These are phyloP conservation scores for Penicillium pulvis DNA, from an alignment of 495 filamentous ascomycete species.

Conservation along the genomic window DNA sequence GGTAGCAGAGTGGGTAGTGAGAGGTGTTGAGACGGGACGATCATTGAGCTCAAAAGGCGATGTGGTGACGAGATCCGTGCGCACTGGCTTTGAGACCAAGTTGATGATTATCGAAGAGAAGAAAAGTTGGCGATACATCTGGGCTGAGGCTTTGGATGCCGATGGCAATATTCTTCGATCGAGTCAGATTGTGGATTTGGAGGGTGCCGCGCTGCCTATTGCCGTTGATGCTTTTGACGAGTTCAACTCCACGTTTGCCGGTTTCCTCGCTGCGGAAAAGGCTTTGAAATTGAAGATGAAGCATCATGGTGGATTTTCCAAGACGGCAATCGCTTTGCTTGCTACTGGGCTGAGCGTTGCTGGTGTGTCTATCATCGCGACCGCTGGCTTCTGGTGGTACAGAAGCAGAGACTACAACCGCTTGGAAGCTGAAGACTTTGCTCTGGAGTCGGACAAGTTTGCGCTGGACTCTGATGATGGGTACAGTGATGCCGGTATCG, in stretches of 20 bases:
- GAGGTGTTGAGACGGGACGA: conserved; percentile 3
- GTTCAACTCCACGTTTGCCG: conserved; percentile 1
- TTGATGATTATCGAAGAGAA: conserved; percentile 11
- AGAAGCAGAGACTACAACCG: conserved; percentile 12
- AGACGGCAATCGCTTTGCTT: conserved; percentile 1
- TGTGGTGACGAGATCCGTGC: conserved; percentile 8
- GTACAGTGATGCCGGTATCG: conserved; percentile 3
- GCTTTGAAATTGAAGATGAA: not conserved
- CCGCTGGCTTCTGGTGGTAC: conserved; percentile 7
- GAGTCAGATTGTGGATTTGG: conserved; percentile 21
- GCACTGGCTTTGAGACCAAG: conserved; percentile 27
- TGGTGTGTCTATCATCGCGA: not conserved
- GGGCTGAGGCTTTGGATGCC: conserved; percentile 23
- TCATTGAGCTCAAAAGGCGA: not conserved
- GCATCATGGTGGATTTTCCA: not conserved
- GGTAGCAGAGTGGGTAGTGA: conserved; percentile 33
- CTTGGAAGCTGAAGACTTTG: conserved; percentile 20
- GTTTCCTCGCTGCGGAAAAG: not conserved
- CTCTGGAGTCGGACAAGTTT: conserved; percentile 9
- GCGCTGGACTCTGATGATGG: conserved; percentile 5
- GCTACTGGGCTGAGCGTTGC: conserved; percentile 4
- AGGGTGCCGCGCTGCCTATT: conserved; percentile 6
- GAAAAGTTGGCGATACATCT: conserved; percentile 18
- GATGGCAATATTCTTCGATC: conserved; percentile 12
- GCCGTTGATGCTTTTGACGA: conserved; percentile 6